Evolutionary conservation across 2,329 filamentous ascomycete genomes (phyloP), one percentile per base, ranked within the genome.

Genomic region (Cercospora sesami): DNA sequence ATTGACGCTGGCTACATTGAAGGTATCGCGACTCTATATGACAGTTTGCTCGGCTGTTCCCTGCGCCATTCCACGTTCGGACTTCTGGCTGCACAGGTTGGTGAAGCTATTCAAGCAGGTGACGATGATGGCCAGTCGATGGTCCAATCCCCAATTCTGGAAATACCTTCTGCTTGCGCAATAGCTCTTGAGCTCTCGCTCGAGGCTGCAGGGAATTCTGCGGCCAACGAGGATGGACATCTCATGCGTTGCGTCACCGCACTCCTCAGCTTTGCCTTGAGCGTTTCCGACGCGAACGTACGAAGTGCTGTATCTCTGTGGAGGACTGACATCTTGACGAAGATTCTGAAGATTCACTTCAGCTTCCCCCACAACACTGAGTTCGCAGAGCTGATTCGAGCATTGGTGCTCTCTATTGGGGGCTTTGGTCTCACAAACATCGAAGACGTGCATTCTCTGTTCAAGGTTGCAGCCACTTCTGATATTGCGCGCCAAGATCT

Each of bases 381-480:
- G 8, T 21, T 64, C 10, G 30, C 23, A 9, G 59, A 61, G 21
- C 59, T 42, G 18, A 26, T 61, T 23, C 28, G 62, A 31, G 63
- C 66, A 2, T 60, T 75, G 9, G 60, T 70, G 4, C 82, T 90
- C 71, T 83, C 86, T 23, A 83, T 96, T 28, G 94, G 91, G 75
- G 86, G 86, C 71, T 84, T 95, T 70, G 94, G 95, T 21, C 87
- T 96, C 72, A 91, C 89, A 75, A 86, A 86, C 68, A 86, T 97
- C n/a, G 88, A 92, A 57, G 93, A 97, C 81, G 92, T 92, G 16
- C 90, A 94, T 75, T 89, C 90, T 69, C 84, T 99, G 18, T 90
- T 89, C 76, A 82, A 81, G n/a, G 81, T 82, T 65, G 86, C 88
- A 12, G 82, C 83, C 62, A 77, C 79, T 3, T 86, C 83, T 48